A percentile compares a stretch with the other conserved stretches of the same genome.
These are phyloP conservation scores for Mycena sanguinolenta DNA, from an alignment of 768 basidiomycete genomes.

Conservation along the genomic window DNA sequence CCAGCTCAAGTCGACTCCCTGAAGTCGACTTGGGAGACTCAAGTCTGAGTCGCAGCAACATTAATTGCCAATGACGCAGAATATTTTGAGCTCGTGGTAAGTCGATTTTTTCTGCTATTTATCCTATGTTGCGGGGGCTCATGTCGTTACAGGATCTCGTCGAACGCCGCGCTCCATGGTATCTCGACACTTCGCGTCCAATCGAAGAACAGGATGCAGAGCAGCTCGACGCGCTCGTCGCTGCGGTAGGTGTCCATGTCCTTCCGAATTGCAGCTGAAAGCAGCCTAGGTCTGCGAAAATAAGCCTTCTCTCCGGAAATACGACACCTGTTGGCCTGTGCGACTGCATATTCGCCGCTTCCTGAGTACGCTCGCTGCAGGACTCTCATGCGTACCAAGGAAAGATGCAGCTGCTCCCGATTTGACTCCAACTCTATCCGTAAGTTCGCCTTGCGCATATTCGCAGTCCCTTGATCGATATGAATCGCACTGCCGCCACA, in stretches of 20 bases:
- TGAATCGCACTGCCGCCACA: not conserved
- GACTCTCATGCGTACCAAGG: not conserved
- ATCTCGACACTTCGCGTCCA: not conserved
- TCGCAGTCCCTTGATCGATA: not conserved
- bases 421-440: not conserved
- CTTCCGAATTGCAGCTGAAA: not conserved
- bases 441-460: not conserved
- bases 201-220: slow-evolving; percentile 16
- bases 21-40: too few species aligned
- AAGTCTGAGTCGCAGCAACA: too few species aligned
- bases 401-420: not conserved
- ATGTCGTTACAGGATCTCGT: not conserved
- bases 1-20: too few species aligned
- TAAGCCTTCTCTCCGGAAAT: not conserved
- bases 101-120: not conserved
- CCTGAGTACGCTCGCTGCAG: not conserved
- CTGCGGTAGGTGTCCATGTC: not conserved
- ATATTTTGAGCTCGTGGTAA: slow-evolving; percentile 19
- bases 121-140: not conserved
- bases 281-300: not conserved
- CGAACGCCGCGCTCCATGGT: not conserved
- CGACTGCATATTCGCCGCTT: slow-evolving; percentile 2
- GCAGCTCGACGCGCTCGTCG: not conserved
- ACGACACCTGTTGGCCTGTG: slow-evolving; percentile 1
- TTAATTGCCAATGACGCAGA: too few species aligned